These are phyloP conservation scores for Alloteropsis angusta DNA, from an alignment of 202 grass and related monocot genomes.

Conservation along the genomic window DNA sequence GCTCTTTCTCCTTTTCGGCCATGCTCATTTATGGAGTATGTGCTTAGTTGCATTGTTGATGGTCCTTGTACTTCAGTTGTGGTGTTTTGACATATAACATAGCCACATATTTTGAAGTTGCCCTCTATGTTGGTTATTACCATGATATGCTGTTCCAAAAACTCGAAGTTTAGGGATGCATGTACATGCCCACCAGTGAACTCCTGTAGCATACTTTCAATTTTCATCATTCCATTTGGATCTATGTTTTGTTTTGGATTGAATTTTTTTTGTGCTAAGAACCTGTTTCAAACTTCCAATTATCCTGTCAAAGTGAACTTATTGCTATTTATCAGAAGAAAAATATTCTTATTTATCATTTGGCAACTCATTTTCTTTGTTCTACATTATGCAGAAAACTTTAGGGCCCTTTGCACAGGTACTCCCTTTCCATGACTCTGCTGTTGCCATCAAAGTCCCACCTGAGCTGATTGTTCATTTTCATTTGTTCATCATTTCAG, in stretches of 20 bases:
- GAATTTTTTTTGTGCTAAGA: background rate
- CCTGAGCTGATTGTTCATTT: conserved; percentile 7
- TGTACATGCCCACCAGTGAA: background rate
- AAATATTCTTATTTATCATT: background rate
- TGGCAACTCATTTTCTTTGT: conserved; percentile 13
- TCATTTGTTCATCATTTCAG: conserved; percentile 29
- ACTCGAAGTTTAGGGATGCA: background rate
- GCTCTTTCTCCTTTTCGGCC: background rate
- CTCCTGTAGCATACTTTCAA: background rate
- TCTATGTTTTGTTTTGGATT: background rate
- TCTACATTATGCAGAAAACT: conserved; percentile 69
- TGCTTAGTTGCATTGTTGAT: background rate
- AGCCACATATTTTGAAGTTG: background rate
- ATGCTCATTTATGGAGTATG: background rate
- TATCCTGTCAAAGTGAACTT: background rate
- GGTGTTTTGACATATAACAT: background rate
- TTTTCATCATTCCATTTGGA: background rate
- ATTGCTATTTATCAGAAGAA: background rate
- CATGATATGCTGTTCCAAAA: background rate
- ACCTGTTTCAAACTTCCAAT: background rate
- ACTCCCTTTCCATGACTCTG: conserved; percentile 18
- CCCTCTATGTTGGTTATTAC: background rate
- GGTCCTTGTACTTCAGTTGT: background rate
- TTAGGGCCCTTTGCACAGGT: conserved; percentile 96
- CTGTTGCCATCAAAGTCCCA: background rate